Evolutionary conservation across 371 early-diverging fungal species (phyloP).

Genomic region (Blakeslea trispora): DNA sequence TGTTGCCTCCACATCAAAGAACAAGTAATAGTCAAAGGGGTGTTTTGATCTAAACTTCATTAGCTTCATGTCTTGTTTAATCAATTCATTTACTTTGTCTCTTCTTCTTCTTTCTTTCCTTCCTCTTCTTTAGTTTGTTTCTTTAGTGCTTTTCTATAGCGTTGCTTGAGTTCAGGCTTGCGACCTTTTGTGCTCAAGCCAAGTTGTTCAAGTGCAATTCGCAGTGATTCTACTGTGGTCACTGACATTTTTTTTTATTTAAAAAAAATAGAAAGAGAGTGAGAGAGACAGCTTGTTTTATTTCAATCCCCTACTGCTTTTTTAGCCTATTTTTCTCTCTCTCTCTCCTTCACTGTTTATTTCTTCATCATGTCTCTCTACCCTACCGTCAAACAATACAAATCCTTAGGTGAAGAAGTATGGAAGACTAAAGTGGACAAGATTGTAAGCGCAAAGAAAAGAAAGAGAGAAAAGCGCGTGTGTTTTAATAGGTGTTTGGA

Average conservation of each 20-base stretch:
- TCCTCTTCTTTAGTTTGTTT: constrained; percentile 18
- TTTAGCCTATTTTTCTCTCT: neutral
- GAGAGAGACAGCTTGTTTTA: neutral
- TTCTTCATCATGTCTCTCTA: constrained; percentile 35
- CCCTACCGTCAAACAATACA: constrained; percentile 66
- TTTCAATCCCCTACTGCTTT: neutral
- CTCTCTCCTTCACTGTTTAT: neutral
- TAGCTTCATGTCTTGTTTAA: neutral
- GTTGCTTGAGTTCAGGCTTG: constrained; percentile 51
- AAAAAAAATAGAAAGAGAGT: too few species aligned
- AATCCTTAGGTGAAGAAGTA: constrained; percentile 87
- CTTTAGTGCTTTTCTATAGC: constrained; percentile 52
- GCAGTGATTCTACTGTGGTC: constrained; percentile 50
- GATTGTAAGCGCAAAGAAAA: constrained; percentile 64
- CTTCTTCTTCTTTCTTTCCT: constrained; percentile 2
- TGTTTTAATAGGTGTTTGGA: neutral
- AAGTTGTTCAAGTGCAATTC: constrained; percentile 43
- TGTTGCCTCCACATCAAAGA: constrained; percentile 86
- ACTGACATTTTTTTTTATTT: neutral
- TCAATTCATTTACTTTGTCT: neutral
- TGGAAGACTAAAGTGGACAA: constrained; percentile 95
- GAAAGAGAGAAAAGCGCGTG: neutral
- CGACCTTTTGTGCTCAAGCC: constrained; percentile 55
- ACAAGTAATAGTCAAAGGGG: constrained; percentile 59
- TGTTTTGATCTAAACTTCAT: constrained; percentile 10